These are phyloP conservation scores for Platanthera zijinensis DNA, from an alignment of 106 monocot genomes.

Conservation along the genomic window DNA sequence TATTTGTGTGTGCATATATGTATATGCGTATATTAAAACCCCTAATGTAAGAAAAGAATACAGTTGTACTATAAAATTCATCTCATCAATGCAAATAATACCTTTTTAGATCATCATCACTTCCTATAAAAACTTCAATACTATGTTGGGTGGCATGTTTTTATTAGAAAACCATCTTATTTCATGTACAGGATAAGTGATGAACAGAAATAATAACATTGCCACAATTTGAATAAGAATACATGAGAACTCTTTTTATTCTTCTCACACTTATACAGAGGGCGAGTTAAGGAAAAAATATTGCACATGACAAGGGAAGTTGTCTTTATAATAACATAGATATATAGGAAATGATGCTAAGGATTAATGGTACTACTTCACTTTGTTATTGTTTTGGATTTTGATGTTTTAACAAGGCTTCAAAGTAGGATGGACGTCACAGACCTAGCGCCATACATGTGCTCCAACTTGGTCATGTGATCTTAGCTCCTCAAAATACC, in stretches of 20 bases:
- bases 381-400: constrained; percentile 1
- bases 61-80: not conserved
- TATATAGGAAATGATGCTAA: constrained; percentile 1
- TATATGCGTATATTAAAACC: not conserved
- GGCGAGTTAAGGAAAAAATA: no score
- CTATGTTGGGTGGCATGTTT: not conserved
- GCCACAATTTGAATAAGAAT: no score
- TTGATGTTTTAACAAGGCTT: not conserved
- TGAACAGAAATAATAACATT: no score
- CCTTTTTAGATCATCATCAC: not conserved
- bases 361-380: not conserved
- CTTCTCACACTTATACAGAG: no score
- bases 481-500: not conserved
- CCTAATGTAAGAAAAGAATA: not conserved
- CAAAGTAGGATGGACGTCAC: constrained; percentile 3
- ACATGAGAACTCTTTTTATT: no score
- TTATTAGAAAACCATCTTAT: not conserved
- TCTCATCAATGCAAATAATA: not conserved
- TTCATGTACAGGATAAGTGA: not conserved
- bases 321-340: no score
- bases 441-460: not conserved
- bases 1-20: no score
- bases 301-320: no score
- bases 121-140: not conserved
- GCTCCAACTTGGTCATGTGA: not conserved